Evolutionary conservation across 371 early-diverging fungal genomes (phyloP).

Genomic region (Mortierella sp.): DNA sequence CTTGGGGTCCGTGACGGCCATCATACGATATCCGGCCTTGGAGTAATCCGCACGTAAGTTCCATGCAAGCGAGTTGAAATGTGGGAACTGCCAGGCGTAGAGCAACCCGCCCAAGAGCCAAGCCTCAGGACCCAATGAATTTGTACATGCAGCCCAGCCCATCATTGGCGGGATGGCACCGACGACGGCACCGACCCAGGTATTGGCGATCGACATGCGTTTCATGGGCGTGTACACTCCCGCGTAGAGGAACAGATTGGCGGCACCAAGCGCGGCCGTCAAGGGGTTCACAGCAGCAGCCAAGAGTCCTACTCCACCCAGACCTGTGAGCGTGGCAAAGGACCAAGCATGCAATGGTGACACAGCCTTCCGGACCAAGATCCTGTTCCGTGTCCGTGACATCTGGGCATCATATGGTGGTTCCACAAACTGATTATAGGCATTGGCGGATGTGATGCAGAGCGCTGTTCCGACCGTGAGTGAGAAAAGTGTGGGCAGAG

Average conservation of each 20-base stretch:
- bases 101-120: constrained; percentile 84
- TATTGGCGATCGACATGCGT: constrained; percentile 91
- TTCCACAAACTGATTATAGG: constrained; percentile 97
- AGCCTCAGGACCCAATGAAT: constrained; percentile 81
- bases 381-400: constrained; percentile 91
- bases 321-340: constrained; percentile 80
- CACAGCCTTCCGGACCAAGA: constrained; percentile 85
- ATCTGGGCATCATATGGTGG: constrained; percentile 97
- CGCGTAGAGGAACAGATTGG: constrained; percentile 92
- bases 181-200: constrained; percentile 96
- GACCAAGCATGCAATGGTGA: constrained; percentile 88
- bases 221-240: constrained; percentile 95
- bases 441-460: constrained; percentile 93
- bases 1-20: constrained; percentile 87
- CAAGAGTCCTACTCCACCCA: constrained; percentile 77
- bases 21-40: constrained; percentile 98
- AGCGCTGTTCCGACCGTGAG: constrained; percentile 92
- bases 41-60: constrained; percentile 94
- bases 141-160: constrained; percentile 94
- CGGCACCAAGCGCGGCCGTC: constrained; percentile 81
- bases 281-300: constrained; percentile 86
- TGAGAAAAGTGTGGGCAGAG: constrained; percentile 77
- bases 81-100: constrained; percentile 98
- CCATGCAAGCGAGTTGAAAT: constrained; percentile 95
- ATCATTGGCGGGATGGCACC: constrained; percentile 98